Conservation (phyloP, 73 alveolate species). For the Paramecium sonneborni region DNA sequence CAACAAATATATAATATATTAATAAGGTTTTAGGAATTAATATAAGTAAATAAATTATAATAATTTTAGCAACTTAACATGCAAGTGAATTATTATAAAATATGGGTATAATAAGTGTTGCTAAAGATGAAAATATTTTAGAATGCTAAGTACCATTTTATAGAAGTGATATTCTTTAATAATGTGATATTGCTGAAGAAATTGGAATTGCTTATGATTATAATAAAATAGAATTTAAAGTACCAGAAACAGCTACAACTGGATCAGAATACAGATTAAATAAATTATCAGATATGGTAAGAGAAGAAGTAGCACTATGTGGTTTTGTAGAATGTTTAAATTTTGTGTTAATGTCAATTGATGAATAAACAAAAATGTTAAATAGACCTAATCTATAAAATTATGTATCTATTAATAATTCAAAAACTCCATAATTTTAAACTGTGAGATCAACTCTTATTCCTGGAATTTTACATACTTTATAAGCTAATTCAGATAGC, state of each 20-base stretch:
- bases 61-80: neutral
- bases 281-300: slow-evolving; percentile 93
- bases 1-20: slow-evolving; percentile 30
- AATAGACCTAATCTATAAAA: slow-evolving; percentile 73
- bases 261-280: slow-evolving; percentile 85
- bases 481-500: slow-evolving; percentile 82
- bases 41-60: neutral
- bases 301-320: slow-evolving; percentile 95
- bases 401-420: slow-evolving; percentile 77
- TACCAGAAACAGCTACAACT: slow-evolving; percentile 87
- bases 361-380: slow-evolving; percentile 77
- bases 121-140: slow-evolving; percentile 51
- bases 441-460: slow-evolving; percentile 93
- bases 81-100: slow-evolving; percentile 48
- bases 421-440: slow-evolving; percentile 87
- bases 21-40: slow-evolving; percentile 47
- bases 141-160: slow-evolving; percentile 78
- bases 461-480: slow-evolving; percentile 96
- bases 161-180: slow-evolving; percentile 88
- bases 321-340: slow-evolving; percentile 97
- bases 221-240: slow-evolving; percentile 79
- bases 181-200: slow-evolving; percentile 95
- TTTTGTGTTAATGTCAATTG: slow-evolving; percentile 85
- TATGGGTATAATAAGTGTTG: slow-evolving; percentile 44
- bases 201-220: slow-evolving; percentile 97